Base-by-base conservation (phyloP, 2,329 filamentous ascomycete genomes). In the Microdochium bolleyi region DNA sequence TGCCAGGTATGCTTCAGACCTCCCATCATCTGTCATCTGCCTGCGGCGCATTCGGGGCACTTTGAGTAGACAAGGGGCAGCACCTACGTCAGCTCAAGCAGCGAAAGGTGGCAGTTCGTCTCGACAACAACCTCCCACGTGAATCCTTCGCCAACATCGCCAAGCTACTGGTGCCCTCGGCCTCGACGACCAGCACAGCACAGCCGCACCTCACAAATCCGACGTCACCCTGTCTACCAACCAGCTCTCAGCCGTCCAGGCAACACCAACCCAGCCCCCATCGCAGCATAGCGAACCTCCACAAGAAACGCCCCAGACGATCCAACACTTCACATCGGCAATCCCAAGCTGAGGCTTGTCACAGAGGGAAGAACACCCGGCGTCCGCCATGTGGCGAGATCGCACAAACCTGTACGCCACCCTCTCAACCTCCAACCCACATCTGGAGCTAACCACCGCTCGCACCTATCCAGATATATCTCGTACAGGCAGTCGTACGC, bases 401-500 rank as follows among this genome's bases (percentile, higher is more conserved):
- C 88, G 94, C 74, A 99, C 94, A 62, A 99, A 97, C 70, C 88
- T 99, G 91, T 96, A 84, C 63, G 82, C 67, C 49, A 44, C 48
- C 51, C 41, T 49, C 55, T 38, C 55, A 57, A 50, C 53, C 54
- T 54, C 7, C 41, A 21, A 19, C 57, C 54, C 38, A 46, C 52
- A 49, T 53, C 58, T 54, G 58, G 57, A 56, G 58, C 52, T 34
- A 53, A 56, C 50, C 52, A 52, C 50, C 34, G 46, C 44, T 54
- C 56, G 61, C 60, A 25, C 37, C 50, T 41, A 46, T 53, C 44
- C 66, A 96, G 92, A 69, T 99, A 95, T 71, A 94, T 99, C 69
- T 97, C 94, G 71, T 99, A 97, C 79, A 92, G 94, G 65, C 94
- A 99, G 76, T 97, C 92, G 64, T 97, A 96, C 73, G 84, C 91